A percentile compares a stretch with the other conserved stretches of the same genome.
These are phyloP conservation scores for Hyaloscypha variabilis DNA, from an alignment of 495 filamentous ascomycete species.

Conservation along the genomic window DNA sequence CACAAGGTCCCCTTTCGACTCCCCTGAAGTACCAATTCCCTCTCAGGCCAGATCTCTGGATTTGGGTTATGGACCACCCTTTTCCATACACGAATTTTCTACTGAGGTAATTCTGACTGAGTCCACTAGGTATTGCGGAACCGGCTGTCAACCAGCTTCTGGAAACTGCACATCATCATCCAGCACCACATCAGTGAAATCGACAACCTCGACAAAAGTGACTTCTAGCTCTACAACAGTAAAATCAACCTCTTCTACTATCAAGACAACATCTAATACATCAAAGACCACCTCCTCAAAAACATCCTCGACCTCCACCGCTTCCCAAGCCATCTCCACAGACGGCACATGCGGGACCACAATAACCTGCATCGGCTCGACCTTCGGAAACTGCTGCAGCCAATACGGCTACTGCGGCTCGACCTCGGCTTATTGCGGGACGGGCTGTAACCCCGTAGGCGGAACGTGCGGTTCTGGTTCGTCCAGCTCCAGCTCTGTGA, in stretches of 20 bases:
- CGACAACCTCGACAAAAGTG: slow-evolving; percentile 6
- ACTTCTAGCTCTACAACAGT: slow-evolving; percentile 31
- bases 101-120: not conserved
- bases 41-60: not conserved
- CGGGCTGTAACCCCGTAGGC: slow-evolving; percentile 37
- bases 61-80: not conserved
- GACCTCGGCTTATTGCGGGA: slow-evolving; percentile 39
- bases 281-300: slow-evolving; percentile 12
- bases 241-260: slow-evolving; percentile 36
- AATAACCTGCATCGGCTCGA: slow-evolving; percentile 33
- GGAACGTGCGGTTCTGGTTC: slow-evolving; percentile 23
- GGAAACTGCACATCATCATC: slow-evolving; percentile 28
- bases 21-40: too few relatives aligned
- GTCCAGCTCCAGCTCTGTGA: not conserved
- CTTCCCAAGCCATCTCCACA: slow-evolving; percentile 17
- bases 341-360: slow-evolving; percentile 18
- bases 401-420: slow-evolving; percentile 39
- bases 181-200: slow-evolving; percentile 8
- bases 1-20: too few relatives aligned
- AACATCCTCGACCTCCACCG: slow-evolving; percentile 2
- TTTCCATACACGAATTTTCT: not conserved
- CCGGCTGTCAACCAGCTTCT: slow-evolving; percentile 23
- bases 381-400: slow-evolving; percentile 38
- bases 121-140: slow-evolving; percentile 18
- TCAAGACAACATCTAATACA: slow-evolving; percentile 48